Percentiles rank a stretch among this genome's conserved stretches.
phyloP scores from a whole-genome alignment of 805 yeast species.

The Hyphopichia homilentoma region DNA sequence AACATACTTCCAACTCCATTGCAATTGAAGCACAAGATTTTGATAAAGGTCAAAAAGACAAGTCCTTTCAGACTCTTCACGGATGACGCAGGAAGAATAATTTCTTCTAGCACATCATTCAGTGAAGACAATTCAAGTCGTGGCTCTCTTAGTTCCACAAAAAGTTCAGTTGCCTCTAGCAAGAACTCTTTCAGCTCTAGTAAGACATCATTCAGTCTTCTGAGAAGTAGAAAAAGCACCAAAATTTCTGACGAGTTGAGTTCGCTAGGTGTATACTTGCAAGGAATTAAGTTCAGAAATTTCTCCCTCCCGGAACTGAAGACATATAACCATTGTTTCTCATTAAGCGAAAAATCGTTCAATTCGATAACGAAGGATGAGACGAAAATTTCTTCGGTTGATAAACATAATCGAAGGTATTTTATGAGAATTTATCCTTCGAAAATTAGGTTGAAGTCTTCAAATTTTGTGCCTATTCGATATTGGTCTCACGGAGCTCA shows the following conservation, averaged over 20 bases:
- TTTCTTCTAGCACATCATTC: constrained; percentile 25
- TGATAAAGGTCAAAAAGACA: constrained; percentile 75
- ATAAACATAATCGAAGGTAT: constrained; percentile 72
- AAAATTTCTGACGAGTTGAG: constrained; percentile 44
- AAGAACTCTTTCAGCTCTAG: constrained; percentile 5
- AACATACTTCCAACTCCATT: constrained; percentile 65
- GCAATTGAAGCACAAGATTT: constrained; percentile 63
- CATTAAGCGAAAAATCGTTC: constrained; percentile 73
- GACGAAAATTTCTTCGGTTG: constrained; percentile 49
- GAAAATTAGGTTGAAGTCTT: constrained; percentile 66
- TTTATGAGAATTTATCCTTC: constrained; percentile 89
- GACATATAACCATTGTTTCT: constrained; percentile 75
- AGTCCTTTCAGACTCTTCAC: constrained; percentile 13
- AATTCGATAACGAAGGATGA: constrained; percentile 62
- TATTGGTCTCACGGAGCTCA: constrained; percentile 89
- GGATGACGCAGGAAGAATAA: constrained; percentile 3
- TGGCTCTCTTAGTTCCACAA: too few relatives aligned
- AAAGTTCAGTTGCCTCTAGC: constrained; percentile 12
- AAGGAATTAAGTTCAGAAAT: constrained; percentile 75
- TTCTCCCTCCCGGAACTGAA: constrained; percentile 86
- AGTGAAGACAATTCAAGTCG: constrained; percentile 33
- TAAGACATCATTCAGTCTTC: constrained; percentile 15
- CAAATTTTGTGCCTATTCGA: constrained; percentile 73
- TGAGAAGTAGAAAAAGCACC: constrained; percentile 16
- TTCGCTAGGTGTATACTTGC: constrained; percentile 63